A percentile compares a stretch with the other conserved stretches of the same genome.
These are phyloP conservation scores for Tetradesmus obliquus DNA, from an alignment of 139 green algal species.

Conservation along the genomic window DNA sequence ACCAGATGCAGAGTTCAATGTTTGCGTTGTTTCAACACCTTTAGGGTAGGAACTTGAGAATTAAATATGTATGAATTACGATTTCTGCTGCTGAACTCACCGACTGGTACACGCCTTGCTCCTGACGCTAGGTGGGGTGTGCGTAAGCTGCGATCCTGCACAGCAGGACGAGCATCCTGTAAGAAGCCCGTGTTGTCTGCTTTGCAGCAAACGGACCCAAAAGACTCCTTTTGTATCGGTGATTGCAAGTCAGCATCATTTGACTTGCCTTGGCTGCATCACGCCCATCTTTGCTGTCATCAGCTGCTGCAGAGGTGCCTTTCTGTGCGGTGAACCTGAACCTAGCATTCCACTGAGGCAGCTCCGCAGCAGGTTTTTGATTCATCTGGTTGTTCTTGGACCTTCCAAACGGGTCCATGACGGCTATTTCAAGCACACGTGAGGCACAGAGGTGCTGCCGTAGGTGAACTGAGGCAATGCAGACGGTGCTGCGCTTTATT, in stretches of 20 bases:
- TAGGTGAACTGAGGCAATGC: too few species aligned
- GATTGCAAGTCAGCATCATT: neutral
- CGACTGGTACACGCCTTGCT: neutral
- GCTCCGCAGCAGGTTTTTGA: neutral
- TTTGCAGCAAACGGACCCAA: neutral
- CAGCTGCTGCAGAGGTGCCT: neutral
- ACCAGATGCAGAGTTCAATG: neutral
- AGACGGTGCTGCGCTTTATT: too few species aligned
- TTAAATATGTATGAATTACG: neutral
- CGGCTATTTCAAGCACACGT: too few species aligned
- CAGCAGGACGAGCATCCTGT: neutral
- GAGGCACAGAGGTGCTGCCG: too few species aligned
- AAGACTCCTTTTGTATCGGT: neutral
- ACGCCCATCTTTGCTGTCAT: neutral
- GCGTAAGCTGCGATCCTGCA: neutral
- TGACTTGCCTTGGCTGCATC: neutral
- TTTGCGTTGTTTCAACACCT: too few species aligned
- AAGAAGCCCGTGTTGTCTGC: neutral
- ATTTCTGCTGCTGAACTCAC: neutral
- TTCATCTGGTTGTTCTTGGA: neutral
- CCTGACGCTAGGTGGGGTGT: neutral
- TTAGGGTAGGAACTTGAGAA: too few species aligned
- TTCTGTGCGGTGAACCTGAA: slow-evolving; percentile 41
- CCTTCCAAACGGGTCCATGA: neutral
- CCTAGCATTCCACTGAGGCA: slow-evolving; percentile 38